A percentile compares a stretch with the other conserved stretches of the same genome.
These are phyloP conservation scores for Uronychia binucleata DNA, from an alignment of 73 alveolate species.

Conservation along the genomic window DNA sequence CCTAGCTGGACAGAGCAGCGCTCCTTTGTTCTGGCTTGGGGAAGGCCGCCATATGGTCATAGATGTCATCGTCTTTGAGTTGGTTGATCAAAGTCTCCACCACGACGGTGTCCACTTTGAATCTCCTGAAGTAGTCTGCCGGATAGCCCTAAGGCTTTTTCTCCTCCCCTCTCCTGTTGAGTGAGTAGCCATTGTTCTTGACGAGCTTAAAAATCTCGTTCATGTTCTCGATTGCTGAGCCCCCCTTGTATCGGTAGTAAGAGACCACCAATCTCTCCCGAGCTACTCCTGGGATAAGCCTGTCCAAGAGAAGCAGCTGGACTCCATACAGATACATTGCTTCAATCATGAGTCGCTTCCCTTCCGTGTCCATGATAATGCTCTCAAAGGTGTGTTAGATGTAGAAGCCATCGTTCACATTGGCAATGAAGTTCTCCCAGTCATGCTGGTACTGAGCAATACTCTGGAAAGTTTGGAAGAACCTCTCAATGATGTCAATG, in stretches of 20 bases:
- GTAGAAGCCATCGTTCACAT: conserved; percentile 81
- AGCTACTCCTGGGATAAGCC: conserved; percentile 89
- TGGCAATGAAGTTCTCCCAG: conserved; percentile 78
- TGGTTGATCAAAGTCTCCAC: conserved; percentile 80
- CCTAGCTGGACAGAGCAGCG: conserved; percentile 91
- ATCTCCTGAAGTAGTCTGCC: conserved; percentile 87
- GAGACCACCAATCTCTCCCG: conserved; percentile 95
- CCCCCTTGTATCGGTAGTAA: conserved; percentile 94
- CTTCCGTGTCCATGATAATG: conserved; percentile 82
- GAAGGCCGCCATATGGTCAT: conserved; percentile 88
- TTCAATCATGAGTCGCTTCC: conserved; percentile 90
- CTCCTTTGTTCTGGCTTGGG: conserved; percentile 97
- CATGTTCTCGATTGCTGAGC: conserved; percentile 85
- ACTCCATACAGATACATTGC: conserved; percentile 92
- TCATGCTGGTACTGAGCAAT: conserved; percentile 90
- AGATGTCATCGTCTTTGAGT: conserved; percentile 93
- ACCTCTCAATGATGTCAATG: conserved; percentile 93
- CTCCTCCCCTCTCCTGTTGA: conserved; percentile 69
- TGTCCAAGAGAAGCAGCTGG: conserved; percentile 92
- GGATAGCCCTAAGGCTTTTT: conserved; percentile 87
- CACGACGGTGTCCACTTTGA: conserved; percentile 43
- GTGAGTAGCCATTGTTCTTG: conserved; percentile 83
- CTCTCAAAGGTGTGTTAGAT: conserved; percentile 78
- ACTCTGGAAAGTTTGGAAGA: conserved; percentile 89
- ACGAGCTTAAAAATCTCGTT: conserved; percentile 86